Base-by-base conservation (phyloP, 768 basidiomycete genomes). In the Obba rivulosa region DNA sequence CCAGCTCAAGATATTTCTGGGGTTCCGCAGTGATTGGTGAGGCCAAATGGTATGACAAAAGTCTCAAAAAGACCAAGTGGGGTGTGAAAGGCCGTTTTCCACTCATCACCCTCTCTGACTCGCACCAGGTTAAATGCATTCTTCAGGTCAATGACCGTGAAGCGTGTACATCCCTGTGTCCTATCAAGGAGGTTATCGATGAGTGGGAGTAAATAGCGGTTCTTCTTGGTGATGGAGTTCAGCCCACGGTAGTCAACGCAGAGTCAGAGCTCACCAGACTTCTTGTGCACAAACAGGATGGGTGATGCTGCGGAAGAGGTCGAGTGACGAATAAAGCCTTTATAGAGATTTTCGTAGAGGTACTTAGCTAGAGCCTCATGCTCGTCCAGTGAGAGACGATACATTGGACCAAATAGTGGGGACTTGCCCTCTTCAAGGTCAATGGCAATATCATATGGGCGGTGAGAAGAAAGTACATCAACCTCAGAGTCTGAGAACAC, bases 61-160 rank as follows among this genome's bases (percentile, higher is more conserved):
- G 48, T 62, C 51, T 70, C 64, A 50, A 58, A 72, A 14, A 53
- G 58, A 17, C 71, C 69, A 46, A 64, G 66, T 44, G 59, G 58
- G 5, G 61, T 66, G 9, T 53, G 44, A 58, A 75, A 74, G 0
- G 68, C 67, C 0, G 68, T 71, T 46, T 71, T 71, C 62, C 63
- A 65, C 45, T 68, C 65, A 48, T 69, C 58, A 0, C 67, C 67
- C 11, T 59, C 52, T n/a, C 50, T 49, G 20, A 74, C 67, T 2
- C 69, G 54, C 14, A 77, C 54, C 10, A 70, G 68, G 53, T 75
- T 68, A 50, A 66, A 77, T 0, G 66, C 70, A 38, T 61, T 60
- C 3, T 59, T 50, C 4, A 77, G 58, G 52, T 78, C 72, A 10
- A 77, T 45, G 36, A 66, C 66, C 0, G 66, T 62, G 51, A 67